Evolutionary conservation across 306 rosid species (phyloP), one percentile per base, ranked within the genome.

Genomic region (Casuarina cunninghamiana): DNA sequence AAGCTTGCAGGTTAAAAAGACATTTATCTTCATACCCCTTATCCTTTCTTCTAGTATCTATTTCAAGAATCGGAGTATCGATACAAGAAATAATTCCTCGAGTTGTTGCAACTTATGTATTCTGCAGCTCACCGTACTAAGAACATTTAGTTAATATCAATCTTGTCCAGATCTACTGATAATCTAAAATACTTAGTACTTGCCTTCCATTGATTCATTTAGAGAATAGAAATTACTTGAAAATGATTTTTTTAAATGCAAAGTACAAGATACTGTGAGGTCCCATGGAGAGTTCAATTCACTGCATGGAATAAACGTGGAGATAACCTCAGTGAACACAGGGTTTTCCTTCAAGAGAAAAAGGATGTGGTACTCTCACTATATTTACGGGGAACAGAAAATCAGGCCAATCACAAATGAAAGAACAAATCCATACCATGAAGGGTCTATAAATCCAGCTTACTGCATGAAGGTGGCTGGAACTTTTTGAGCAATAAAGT

Each of bases 391-490:
- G 68, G 48, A 26, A 68, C 71, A 84, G 72, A 49, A 60, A 71
- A 71, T 9, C 6, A 32, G 21, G 71, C 37, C 48, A 78, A 68
- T 61, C 63, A 77, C 35, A 82, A 48, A 74, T 62, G 26, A 57
- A 42, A 72, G 70, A 60, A 62, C 16, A 74, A 10, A 55, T 76
- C 54, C 58, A 53, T 87, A 94, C 97, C 98, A 91, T 83, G 79
- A 94, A 89, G 76, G 97, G 97, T 81, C 90, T 90, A 79, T 94
- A 94, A 72, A 94, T 89, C 53, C 63, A 84, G 86, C 85, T 71
- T 71, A 90, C 76, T 39, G 76, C 77, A 80, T 94, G 98, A 80
- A 81, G 85, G 38, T 81, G 88, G 75, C 78, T 85, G 32, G 88
- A 86, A 83, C 91, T 89, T 83, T 91, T 77, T 5, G 86, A 84